Evolutionary conservation across 306 rosid genomes (phyloP).

Genomic region (Psophocarpus tetragonolobus): DNA sequence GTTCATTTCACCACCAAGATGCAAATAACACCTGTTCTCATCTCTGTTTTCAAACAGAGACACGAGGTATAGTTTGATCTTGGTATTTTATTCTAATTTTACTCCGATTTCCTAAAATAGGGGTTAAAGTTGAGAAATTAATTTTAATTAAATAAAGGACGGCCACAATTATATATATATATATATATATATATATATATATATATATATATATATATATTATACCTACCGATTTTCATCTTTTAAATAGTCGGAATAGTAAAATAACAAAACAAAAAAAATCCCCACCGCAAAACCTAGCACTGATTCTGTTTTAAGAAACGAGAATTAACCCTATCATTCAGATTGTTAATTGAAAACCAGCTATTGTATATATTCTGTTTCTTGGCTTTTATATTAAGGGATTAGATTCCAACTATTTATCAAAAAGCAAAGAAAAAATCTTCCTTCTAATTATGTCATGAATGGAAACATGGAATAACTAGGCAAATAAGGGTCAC

Average conservation of each 20-base stretch:
- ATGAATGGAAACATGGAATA: slow-evolving; percentile 14
- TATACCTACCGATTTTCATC: not conserved
- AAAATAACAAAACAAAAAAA: not conserved
- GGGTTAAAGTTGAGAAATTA: not conserved
- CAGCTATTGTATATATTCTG: slow-evolving; percentile 17
- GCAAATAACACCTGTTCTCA: slow-evolving; percentile 75
- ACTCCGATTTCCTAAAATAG: not conserved
- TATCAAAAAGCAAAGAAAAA: not conserved
- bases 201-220: too few species aligned
- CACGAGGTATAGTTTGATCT: slow-evolving; percentile 58
- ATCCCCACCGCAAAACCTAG: slow-evolving; percentile 30
- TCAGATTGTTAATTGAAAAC: slow-evolving; percentile 28
- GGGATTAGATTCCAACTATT: slow-evolving; percentile 40
- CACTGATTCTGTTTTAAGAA: slow-evolving; percentile 25
- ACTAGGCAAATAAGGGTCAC: slow-evolving; percentile 18
- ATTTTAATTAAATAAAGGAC: not conserved
- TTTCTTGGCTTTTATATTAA: slow-evolving; percentile 25
- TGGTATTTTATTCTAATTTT: not conserved
- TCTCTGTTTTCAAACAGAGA: slow-evolving; percentile 62
- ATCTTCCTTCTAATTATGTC: not conserved
- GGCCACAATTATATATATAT: not conserved
- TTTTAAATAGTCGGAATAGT: not conserved
- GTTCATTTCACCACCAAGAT: slow-evolving; percentile 78
- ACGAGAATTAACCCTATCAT: slow-evolving; percentile 1
- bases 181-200: too few species aligned